Evolutionary conservation across 805 yeast genomes (phyloP).

Genomic region (Starmera amethionina): DNA sequence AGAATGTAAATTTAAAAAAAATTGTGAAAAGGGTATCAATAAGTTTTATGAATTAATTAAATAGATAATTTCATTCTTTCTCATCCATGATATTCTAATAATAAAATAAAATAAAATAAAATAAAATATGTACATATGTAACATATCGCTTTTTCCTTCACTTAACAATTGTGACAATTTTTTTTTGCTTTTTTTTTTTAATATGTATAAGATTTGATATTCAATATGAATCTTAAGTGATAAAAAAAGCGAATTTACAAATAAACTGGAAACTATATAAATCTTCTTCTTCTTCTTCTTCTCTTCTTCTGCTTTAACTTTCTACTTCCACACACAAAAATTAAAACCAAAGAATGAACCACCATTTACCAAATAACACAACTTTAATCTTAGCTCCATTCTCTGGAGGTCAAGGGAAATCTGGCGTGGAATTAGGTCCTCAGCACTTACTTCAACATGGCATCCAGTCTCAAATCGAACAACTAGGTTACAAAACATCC

Average conservation of each 20-base stretch:
- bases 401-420: conserved; percentile 90
- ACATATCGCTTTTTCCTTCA: conserved; percentile 1
- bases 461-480: conserved; percentile 47
- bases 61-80: too few relatives aligned
- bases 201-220: neutral
- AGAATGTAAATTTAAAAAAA: conserved; percentile 38
- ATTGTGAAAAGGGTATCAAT: conserved; percentile 44
- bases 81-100: too few relatives aligned
- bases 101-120: too few relatives aligned
- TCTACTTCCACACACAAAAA: too few relatives aligned
- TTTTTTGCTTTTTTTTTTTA: neutral
- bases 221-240: conserved; percentile 12
- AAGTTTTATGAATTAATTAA: conserved; percentile 17
- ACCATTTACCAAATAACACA: conserved; percentile 18
- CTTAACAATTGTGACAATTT: neutral
- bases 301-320: neutral
- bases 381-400: conserved; percentile 87
- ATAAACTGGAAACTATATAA: neutral
- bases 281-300: neutral
- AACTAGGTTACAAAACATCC: conserved; percentile 62
- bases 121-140: too few relatives aligned
- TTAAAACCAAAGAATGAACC: too few relatives aligned
- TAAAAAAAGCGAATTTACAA: conserved; percentile 18
- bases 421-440: conserved; percentile 96
- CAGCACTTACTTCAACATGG: conserved; percentile 67